Evolutionary conservation across 1,284 basidiomycete species (phyloP), one percentile per base, ranked within the genome.

Genomic region (Meripilus lineatus): DNA sequence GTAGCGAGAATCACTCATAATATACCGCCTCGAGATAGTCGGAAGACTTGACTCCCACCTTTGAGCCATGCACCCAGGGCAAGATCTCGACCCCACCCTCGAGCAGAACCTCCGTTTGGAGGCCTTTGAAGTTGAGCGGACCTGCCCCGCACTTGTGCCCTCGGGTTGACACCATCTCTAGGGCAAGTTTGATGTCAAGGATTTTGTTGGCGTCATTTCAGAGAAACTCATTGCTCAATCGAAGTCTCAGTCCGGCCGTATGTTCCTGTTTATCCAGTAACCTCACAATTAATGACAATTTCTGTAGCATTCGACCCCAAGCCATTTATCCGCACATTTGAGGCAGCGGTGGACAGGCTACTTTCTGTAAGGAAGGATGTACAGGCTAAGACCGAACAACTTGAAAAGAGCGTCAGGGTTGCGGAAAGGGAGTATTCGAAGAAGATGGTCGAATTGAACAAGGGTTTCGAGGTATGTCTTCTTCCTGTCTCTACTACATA

Each of bases 401-500:
- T 96, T 69, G 93, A 97, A 67, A 90, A 90, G 65, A 85, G 84
- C 50, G 94, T 98, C 13, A 77, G 89, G 40, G 79, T 89, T 1
- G 85, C 93, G 5, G 94, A 99, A 64, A 70, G 91, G 46, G 93
- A 97, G 54, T 99, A 99, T 61, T 89, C 91, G 1, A 89, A 88
- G 68, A 91, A 93, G 64, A 89, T 99, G 75, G 73, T 78, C 15
- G 93, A 98, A 51, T 74, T 99, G 21, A 91, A 93, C 60, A 84
- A 84, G 40, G 92, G 92, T 2, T 99, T 99, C 58, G 92, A 95
- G 70, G 92, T 87, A 54, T 39, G 75, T 61, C 18, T 8, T 44
- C 30, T 15, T 17, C n/a, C 20, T 1, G 14, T 3, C 24, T 10
- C 21, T 13, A 17, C 11, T 22, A 20, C 18, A 33, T 15, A 45